These are phyloP conservation scores for Jacaranda mimosifolia DNA, from an alignment of 257 asterid species.

Conservation along the genomic window DNA sequence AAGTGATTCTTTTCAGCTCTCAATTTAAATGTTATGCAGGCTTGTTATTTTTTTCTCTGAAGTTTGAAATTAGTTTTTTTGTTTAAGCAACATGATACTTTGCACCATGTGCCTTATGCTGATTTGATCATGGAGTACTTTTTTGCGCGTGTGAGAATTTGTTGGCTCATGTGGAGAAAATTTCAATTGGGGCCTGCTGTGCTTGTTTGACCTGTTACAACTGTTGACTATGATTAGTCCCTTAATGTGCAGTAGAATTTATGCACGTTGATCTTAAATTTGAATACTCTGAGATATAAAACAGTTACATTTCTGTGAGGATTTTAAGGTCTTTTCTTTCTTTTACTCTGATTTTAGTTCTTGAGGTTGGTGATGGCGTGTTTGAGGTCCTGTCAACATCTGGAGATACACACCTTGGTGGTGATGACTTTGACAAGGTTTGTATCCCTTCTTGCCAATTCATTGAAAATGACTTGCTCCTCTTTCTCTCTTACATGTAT, in stretches of 20 bases:
- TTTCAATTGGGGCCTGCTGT: constrained; percentile 2
- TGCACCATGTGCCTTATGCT: not conserved
- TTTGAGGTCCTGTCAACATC: constrained; percentile 96
- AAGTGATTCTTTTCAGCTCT: too few species aligned
- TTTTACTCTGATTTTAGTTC: constrained; percentile 58
- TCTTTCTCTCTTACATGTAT: not conserved
- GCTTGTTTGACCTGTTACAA: not conserved
- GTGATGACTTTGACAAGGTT: constrained; percentile 98
- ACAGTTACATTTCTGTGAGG: too few species aligned
- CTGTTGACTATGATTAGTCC: not conserved
- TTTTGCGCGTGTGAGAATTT: not conserved
- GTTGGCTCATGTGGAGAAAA: not conserved
- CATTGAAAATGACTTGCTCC: not conserved
- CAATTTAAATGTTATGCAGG: not conserved
- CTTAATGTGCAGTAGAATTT: too few species aligned
- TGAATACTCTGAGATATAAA: too few species aligned
- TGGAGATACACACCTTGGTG: constrained; percentile 98
- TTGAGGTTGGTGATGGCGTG: constrained; percentile 97
- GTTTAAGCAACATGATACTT: not conserved
- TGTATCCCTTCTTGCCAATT: not conserved
- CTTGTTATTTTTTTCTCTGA: not conserved
- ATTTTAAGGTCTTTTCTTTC: not conserved
- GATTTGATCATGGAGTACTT: too few species aligned
- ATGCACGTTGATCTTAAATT: too few species aligned
- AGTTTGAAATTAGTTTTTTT: too few species aligned